A percentile compares a stretch with the other conserved stretches of the same genome.
Conservation (phyloP, 1,284 basidiomycete species). For the Sphagnurus paluster region DNA sequence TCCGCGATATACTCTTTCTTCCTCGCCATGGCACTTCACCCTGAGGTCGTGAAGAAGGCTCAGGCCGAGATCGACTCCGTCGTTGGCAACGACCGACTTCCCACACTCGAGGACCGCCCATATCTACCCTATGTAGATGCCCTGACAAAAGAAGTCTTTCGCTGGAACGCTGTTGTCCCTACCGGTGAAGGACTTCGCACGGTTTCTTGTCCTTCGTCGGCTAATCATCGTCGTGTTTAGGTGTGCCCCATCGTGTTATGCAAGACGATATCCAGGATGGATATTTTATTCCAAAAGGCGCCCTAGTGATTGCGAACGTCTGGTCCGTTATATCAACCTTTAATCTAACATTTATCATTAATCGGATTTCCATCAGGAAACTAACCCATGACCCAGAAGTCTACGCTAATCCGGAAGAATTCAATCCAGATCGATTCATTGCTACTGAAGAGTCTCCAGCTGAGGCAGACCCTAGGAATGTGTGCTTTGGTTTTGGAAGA, state of each 20-base stretch:
- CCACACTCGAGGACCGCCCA: slow-evolving; percentile 58
- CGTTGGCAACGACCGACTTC: slow-evolving; percentile 60
- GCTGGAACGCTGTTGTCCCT: slow-evolving; percentile 59
- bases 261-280: slow-evolving; percentile 56
- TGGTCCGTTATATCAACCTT: slow-evolving; percentile 33
- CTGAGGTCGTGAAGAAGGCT: slow-evolving; percentile 50
- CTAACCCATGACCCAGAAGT: slow-evolving; percentile 47
- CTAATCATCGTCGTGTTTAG: slow-evolving; percentile 27
- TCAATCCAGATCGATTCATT: slow-evolving; percentile 49
- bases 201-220: neutral
- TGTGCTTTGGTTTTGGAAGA: slow-evolving; percentile 62
- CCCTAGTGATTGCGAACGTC: slow-evolving; percentile 50
- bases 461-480: slow-evolving; percentile 53
- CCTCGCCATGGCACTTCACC: slow-evolving; percentile 53
- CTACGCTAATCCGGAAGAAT: slow-evolving; percentile 46
- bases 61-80: slow-evolving; percentile 65
- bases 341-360: neutral
- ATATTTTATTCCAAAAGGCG: slow-evolving; percentile 52
- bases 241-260: slow-evolving; percentile 50
- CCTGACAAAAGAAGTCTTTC: slow-evolving; percentile 58
- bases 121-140: slow-evolving; percentile 62
- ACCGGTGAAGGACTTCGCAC: slow-evolving; percentile 37
- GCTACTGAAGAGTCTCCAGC: slow-evolving; percentile 34
- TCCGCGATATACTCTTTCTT: slow-evolving; percentile 53
- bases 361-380: slow-evolving; percentile 32